phyloP scores from a whole-genome alignment of 2,329 filamentous ascomycete genomes.

The Thelonectria olida region DNA sequence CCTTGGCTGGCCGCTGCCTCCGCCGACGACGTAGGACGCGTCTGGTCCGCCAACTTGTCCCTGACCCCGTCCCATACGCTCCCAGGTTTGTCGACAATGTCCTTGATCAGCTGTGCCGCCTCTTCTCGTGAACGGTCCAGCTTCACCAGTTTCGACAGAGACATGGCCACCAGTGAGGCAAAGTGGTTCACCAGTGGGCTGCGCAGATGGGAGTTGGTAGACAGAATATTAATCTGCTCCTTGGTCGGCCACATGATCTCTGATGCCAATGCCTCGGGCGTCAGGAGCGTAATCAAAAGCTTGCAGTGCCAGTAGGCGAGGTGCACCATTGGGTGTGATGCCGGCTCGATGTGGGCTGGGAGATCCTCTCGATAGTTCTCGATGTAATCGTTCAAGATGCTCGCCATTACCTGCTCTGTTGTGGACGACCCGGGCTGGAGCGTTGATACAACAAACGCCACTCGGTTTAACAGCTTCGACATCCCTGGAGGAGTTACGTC shows the following conservation, averaged over 20 bases:
- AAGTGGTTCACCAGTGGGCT: slow-evolving; percentile 76
- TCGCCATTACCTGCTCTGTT: slow-evolving; percentile 45
- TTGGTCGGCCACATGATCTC: slow-evolving; percentile 69
- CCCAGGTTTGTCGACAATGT: slow-evolving; percentile 64
- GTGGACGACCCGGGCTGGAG: slow-evolving; percentile 47
- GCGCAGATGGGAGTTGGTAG: slow-evolving; percentile 61
- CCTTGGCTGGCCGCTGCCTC: slow-evolving; percentile 59
- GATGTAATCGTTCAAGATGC: slow-evolving; percentile 48
- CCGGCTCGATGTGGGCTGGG: slow-evolving; percentile 63
- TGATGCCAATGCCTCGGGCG: slow-evolving; percentile 61
- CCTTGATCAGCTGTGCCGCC: slow-evolving; percentile 63
- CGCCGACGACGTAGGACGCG: slow-evolving; percentile 48
- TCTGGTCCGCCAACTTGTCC: slow-evolving; percentile 50
- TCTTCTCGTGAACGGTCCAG: slow-evolving; percentile 65
- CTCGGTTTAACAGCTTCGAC: slow-evolving; percentile 62
- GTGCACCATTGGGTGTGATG: slow-evolving; percentile 65
- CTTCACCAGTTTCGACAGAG: slow-evolving; percentile 68
- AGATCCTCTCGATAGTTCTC: slow-evolving; percentile 74
- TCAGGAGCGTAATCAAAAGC: slow-evolving; percentile 69
- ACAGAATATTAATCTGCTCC: slow-evolving; percentile 67
- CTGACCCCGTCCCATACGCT: slow-evolving; percentile 66
- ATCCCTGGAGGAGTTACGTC: slow-evolving; percentile 52
- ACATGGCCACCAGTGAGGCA: slow-evolving; percentile 65
- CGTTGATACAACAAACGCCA: slow-evolving; percentile 50
- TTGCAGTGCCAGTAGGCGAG: slow-evolving; percentile 77